Percentiles rank a stretch among this genome's conserved stretches.
Evolutionary conservation across 805 yeast genomes (phyloP).

Genomic region (Clavispora carvajalis): DNA sequence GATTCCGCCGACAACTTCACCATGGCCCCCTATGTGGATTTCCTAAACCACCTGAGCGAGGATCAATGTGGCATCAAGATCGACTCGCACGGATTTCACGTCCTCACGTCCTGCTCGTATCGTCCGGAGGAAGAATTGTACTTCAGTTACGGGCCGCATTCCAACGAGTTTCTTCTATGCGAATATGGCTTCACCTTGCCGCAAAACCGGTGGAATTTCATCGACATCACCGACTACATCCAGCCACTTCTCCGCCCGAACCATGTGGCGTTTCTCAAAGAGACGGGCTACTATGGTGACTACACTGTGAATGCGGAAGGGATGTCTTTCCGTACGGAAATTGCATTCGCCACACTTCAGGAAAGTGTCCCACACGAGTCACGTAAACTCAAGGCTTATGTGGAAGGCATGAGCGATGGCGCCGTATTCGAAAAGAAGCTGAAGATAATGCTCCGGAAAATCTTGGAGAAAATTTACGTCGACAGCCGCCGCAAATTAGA

Average conservation of each 20-base stretch:
- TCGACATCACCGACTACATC: constrained; percentile 55
- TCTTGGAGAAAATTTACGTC: constrained; percentile 25
- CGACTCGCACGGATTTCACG: constrained; percentile 47
- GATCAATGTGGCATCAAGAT: constrained; percentile 50
- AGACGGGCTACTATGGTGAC: constrained; percentile 61
- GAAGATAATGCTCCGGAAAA: constrained; percentile 22
- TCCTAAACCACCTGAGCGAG: constrained; percentile 64
- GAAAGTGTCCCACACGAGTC: constrained; percentile 28
- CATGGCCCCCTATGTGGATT: constrained; percentile 87
- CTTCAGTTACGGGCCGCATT: constrained; percentile 84
- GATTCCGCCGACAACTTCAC: constrained; percentile 66
- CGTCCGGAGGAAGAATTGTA: constrained; percentile 51
- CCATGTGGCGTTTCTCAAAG: constrained; percentile 44
- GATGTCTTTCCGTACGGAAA: constrained; percentile 67
- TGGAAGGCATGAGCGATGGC: constrained; percentile 49
- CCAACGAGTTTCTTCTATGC: constrained; percentile 71
- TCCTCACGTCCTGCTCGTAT: constrained; percentile 27
- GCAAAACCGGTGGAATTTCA: constrained; percentile 60
- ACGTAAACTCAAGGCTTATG: constrained; percentile 28
- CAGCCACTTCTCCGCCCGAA: constrained; percentile 24
- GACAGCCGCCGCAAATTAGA: constrained; percentile 20
- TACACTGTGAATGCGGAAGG: constrained; percentile 54
- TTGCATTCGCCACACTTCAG: constrained; percentile 63
- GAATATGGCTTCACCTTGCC: constrained; percentile 79
- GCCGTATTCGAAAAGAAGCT: constrained; percentile 28